A percentile compares a stretch with the other conserved stretches of the same genome.
These are phyloP conservation scores for Daldinia grandis DNA, from an alignment of 495 filamentous ascomycete species.

Conservation along the genomic window DNA sequence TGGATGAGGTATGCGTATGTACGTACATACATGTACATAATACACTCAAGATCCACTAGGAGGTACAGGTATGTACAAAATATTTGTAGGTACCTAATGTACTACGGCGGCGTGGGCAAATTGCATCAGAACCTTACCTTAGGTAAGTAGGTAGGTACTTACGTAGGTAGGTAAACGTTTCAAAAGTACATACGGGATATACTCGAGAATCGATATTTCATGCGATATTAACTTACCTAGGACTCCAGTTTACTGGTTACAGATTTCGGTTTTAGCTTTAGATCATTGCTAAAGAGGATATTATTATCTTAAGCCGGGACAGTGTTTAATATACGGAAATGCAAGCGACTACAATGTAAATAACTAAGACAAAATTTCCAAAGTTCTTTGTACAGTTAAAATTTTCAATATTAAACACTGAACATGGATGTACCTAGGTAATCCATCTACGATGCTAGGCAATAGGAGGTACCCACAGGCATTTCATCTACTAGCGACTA, in stretches of 20 bases:
- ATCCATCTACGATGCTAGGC: conserved; percentile 1
- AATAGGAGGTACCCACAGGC: conserved; percentile 17
- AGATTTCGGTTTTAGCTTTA: not conserved
- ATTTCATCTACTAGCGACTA: conserved; percentile 20
- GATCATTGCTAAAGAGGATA: not conserved
- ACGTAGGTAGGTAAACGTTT: not conserved
- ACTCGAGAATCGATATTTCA: not conserved
- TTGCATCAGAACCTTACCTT: conserved; percentile 11
- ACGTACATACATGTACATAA: conserved; percentile 13
- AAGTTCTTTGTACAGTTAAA: conserved; percentile 5
- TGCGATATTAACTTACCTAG: not conserved
- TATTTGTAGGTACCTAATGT: not conserved
- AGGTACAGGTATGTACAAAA: too few species aligned
- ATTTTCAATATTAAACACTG: not conserved
- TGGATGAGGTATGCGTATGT: not conserved
- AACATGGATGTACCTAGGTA: not conserved
- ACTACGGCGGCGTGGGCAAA: conserved; percentile 8
- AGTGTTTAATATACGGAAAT: not conserved
- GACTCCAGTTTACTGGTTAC: not conserved
- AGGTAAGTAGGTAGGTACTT: not conserved
- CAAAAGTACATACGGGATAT: not conserved
- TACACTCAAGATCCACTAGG: not conserved
- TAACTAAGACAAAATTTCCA: not conserved
- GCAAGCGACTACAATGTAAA: not conserved
- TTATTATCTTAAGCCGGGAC: not conserved